A percentile compares a stretch with the other conserved stretches of the same genome.
Conservation (phyloP, 768 basidiomycete species). For the Kwoniella heveanensis region DNA sequence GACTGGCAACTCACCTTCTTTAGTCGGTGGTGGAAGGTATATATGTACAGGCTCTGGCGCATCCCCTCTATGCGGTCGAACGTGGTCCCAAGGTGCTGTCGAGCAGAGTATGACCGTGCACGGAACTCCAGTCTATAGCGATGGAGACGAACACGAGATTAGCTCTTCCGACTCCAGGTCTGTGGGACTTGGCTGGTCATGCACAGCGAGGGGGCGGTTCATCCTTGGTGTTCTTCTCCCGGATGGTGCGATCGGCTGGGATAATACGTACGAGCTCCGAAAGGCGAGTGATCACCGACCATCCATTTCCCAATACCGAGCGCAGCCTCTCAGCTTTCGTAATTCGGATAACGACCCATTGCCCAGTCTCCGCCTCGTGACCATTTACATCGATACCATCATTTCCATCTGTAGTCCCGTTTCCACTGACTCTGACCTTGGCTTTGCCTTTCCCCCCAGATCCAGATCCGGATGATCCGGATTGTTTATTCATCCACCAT, state of each 20-base stretch:
- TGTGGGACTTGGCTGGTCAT: no score
- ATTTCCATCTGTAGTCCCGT: constrained; percentile 11
- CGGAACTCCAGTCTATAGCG: constrained; percentile 31
- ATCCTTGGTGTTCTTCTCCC: no score
- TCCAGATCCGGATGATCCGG: background rate
- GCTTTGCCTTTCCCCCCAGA: constrained; percentile 21
- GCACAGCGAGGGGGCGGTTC: no score
- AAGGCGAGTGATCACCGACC: constrained; percentile 46
- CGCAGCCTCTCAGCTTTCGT: constrained; percentile 41
- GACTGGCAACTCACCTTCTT: constrained; percentile 41
- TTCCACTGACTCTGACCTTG: constrained; percentile 31
- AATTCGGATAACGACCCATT: constrained; percentile 32
- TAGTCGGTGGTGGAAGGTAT: constrained; percentile 35
- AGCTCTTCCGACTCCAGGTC: no score
- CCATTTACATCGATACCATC: constrained; percentile 5
- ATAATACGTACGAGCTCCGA: constrained; percentile 49
- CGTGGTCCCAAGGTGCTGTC: constrained; percentile 47
- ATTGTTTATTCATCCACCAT: background rate
- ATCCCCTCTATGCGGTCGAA: constrained; percentile 44
- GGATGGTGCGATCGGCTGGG: no score
- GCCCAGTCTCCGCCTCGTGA: constrained; percentile 5
- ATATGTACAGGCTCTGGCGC: constrained; percentile 50
- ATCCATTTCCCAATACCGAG: constrained; percentile 36
- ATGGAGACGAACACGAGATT: no score
- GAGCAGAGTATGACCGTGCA: constrained; percentile 44